These are phyloP conservation scores for Blastobotrys muscicola DNA, from an alignment of 805 yeast genomes.

Conservation along the genomic window DNA sequence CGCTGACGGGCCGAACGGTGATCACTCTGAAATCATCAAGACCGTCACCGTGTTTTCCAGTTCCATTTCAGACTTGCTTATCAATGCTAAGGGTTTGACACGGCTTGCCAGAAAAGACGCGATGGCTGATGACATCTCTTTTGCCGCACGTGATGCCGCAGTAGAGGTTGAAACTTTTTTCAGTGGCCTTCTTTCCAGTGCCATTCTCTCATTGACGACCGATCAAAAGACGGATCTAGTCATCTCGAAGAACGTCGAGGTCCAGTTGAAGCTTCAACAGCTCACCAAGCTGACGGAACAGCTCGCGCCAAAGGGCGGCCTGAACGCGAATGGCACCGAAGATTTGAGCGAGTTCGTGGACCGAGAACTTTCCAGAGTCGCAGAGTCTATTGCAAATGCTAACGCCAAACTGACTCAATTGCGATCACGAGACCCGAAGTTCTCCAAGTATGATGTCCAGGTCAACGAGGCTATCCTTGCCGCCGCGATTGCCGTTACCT, in stretches of 20 bases:
- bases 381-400: slow-evolving; percentile 58
- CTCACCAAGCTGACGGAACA: slow-evolving; percentile 47
- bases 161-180: slow-evolving; percentile 54
- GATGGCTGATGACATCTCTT: slow-evolving; percentile 43
- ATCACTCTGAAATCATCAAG: slow-evolving; percentile 48
- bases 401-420: slow-evolving; percentile 48
- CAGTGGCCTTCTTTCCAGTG: slow-evolving; percentile 45
- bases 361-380: slow-evolving; percentile 63
- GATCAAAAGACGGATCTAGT: slow-evolving; percentile 68
- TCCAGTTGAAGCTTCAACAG: slow-evolving; percentile 61
- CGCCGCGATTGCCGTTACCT: slow-evolving; percentile 72
- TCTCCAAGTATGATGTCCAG: slow-evolving; percentile 50
- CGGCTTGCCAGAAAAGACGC: slow-evolving; percentile 41
- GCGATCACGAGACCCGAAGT: slow-evolving; percentile 40
- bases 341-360: slow-evolving; percentile 68
- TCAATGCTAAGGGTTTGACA: slow-evolving; percentile 61
- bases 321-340: slow-evolving; percentile 22
- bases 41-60: slow-evolving; percentile 55
- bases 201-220: slow-evolving; percentile 36
- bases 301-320: slow-evolving; percentile 37
- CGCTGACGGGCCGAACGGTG: slow-evolving; percentile 61
- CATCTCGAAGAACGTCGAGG: slow-evolving; percentile 62
- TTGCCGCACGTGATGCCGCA: slow-evolving; percentile 47
- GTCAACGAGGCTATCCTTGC: slow-evolving; percentile 68
- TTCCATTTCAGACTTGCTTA: slow-evolving; percentile 50